Percentiles rank a stretch among this genome's conserved stretches.
Conservation (phyloP, 73 alveolate genomes). For the Paramecium primaurelia region DNA sequence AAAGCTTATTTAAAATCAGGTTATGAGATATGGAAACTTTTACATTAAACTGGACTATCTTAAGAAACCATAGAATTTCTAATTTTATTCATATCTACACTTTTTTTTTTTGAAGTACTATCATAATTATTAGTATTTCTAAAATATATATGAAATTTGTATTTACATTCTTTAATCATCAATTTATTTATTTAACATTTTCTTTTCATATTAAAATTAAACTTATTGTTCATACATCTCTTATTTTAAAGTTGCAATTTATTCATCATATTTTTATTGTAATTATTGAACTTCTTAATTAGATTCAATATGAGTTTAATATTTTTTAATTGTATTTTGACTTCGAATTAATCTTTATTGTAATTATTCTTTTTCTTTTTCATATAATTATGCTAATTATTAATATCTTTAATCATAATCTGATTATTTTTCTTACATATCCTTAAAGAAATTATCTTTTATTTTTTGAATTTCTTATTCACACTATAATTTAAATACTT, state of each 20-base stretch:
- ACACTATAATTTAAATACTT: background rate
- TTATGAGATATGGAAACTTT: background rate
- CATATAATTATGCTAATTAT: background rate
- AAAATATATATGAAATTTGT: background rate
- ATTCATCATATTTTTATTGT: constrained; percentile 2
- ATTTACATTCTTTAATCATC: background rate
- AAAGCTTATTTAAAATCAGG: background rate
- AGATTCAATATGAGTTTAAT: constrained; percentile 38
- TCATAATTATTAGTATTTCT: background rate
- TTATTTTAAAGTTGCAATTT: background rate
- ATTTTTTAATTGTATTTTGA: constrained; percentile 33
- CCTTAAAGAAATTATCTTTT: background rate
- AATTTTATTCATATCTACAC: background rate
- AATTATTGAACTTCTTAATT: background rate
- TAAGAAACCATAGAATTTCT: background rate
- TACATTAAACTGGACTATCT: constrained; percentile 43
- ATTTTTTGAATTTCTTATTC: constrained; percentile 27
- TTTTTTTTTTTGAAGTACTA: constrained; percentile 28
- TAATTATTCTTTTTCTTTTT: constrained; percentile 25
- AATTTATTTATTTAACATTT: background rate
- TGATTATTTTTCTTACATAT: background rate
- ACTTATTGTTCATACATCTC: constrained; percentile 36
- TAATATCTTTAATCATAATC: constrained; percentile 30
- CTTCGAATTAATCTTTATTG: background rate
- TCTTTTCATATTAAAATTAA: constrained; percentile 1